Percentiles rank a stretch among this genome's conserved stretches.
These are phyloP conservation scores for Auricularia auricula-judae DNA, from an alignment of 768 basidiomycete species.

Conservation along the genomic window DNA sequence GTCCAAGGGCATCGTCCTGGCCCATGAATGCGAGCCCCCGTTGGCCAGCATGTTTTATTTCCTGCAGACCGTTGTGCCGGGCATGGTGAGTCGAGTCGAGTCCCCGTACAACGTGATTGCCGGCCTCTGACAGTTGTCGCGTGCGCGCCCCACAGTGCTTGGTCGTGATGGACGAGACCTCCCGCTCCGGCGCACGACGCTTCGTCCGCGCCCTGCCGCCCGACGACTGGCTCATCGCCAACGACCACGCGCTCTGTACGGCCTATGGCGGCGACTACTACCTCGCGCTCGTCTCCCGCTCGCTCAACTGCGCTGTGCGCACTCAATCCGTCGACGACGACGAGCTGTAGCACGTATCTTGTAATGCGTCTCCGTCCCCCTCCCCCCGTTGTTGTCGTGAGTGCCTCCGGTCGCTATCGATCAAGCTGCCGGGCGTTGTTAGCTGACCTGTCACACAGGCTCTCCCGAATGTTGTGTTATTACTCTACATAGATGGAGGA, in stretches of 20 bases:
- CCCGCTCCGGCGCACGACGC: background rate
- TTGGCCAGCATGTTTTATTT: background rate
- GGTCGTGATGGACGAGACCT: background rate
- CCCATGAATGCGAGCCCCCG: background rate
- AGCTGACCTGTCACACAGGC: no score
- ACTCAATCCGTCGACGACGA: background rate
- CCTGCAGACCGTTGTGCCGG: background rate
- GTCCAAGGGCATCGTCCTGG: background rate
- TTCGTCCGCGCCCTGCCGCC: background rate
- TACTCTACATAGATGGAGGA: no score
- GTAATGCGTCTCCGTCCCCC: no score
- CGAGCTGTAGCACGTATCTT: background rate
- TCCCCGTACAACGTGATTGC: background rate
- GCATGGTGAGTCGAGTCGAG: background rate
- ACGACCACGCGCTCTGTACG: background rate
- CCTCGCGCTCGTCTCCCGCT: constrained; percentile 1
- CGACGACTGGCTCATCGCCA: background rate
- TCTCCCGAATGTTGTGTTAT: no score
- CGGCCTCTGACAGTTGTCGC: background rate
- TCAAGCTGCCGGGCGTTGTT: background rate
- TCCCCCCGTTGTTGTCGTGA: background rate
- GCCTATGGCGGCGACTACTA: constrained; percentile 1
- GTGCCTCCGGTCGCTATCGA: background rate
- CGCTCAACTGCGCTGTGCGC: background rate
- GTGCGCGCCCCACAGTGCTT: background rate